Evolutionary conservation across 441 rosid genomes (phyloP).

Genomic region (Pelargonium fulgidum): DNA sequence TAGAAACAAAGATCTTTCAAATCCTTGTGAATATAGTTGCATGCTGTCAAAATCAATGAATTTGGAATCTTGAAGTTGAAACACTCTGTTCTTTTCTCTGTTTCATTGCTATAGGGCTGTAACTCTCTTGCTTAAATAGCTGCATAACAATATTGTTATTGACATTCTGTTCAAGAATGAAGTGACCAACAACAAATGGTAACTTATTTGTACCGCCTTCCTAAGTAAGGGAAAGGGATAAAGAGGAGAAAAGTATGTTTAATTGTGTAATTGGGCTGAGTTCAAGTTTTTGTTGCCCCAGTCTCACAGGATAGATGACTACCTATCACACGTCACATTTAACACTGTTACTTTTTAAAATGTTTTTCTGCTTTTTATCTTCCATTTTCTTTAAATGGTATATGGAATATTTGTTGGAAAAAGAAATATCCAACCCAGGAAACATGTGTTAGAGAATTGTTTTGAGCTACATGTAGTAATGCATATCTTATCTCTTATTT

Average conservation of each 20-base stretch:
- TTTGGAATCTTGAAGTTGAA: neutral
- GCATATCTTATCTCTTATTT: neutral
- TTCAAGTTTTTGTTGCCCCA: neutral
- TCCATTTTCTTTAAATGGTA: too few relatives aligned
- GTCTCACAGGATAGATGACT: neutral
- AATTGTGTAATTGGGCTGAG: neutral
- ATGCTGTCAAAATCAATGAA: slow-evolving; percentile 3
- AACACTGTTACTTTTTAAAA: neutral
- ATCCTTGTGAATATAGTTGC: neutral
- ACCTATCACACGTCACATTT: neutral
- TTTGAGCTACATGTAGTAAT: neutral
- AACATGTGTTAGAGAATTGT: neutral
- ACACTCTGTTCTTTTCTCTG: neutral
- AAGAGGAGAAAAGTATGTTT: neutral
- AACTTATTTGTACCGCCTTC: neutral
- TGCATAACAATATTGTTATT: neutral
- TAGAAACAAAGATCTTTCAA: neutral
- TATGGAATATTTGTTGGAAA: neutral
- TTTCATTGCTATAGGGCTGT: neutral
- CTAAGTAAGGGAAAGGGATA: neutral
- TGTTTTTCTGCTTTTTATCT: too few relatives aligned
- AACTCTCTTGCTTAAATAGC: neutral
- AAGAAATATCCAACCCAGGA: neutral
- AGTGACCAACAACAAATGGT: neutral
- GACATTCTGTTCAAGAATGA: slow-evolving; percentile 2